A percentile compares a stretch with the other conserved stretches of the same genome.
phyloP scores from a whole-genome alignment of 495 filamentous ascomycete species.

The Aspergillus steynii region DNA sequence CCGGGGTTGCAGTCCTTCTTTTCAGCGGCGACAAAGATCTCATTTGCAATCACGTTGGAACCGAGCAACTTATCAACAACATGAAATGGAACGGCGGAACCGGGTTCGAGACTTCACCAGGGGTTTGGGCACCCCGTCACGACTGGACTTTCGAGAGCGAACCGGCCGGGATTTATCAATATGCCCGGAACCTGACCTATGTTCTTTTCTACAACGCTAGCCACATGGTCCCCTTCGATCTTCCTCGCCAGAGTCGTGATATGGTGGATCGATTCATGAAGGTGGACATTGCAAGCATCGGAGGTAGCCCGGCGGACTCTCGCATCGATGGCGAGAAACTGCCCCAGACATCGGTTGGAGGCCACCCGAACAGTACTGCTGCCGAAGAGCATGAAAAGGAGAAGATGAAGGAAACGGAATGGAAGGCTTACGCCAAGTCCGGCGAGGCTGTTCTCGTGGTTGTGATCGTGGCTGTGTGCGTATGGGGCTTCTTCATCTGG shows the following conservation, averaged over 20 bases:
- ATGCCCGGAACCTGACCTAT: slow-evolving; percentile 93
- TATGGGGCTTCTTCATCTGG: slow-evolving; percentile 89
- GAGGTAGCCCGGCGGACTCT: slow-evolving; percentile 79
- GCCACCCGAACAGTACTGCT: slow-evolving; percentile 75
- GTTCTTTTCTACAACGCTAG: slow-evolving; percentile 92
- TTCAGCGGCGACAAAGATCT: slow-evolving; percentile 94
- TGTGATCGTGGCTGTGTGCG: slow-evolving; percentile 71
- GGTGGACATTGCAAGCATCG: slow-evolving; percentile 90
- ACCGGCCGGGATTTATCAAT: slow-evolving; percentile 87
- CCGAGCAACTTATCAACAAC: slow-evolving; percentile 85
- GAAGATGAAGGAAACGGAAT: slow-evolving; percentile 81
- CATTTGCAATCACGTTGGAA: slow-evolving; percentile 97
- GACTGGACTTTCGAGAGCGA: slow-evolving; percentile 96
- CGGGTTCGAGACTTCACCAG: slow-evolving; percentile 87
- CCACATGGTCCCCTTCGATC: slow-evolving; percentile 98
- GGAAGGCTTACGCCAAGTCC: slow-evolving; percentile 88
- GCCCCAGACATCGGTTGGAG: slow-evolving; percentile 82
- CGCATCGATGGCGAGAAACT: slow-evolving; percentile 86
- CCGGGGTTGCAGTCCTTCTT: slow-evolving; percentile 71
- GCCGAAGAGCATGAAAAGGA: slow-evolving; percentile 72
- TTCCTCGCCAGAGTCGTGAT: slow-evolving; percentile 80
- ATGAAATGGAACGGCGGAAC: slow-evolving; percentile 89
- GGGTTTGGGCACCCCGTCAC: slow-evolving; percentile 85
- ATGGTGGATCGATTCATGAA: slow-evolving; percentile 97
- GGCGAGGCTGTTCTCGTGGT: slow-evolving; percentile 88